Evolutionary conservation across 352 stramenopile genomes (phyloP).

Genomic region (Phytophthora pseudosyringae): DNA sequence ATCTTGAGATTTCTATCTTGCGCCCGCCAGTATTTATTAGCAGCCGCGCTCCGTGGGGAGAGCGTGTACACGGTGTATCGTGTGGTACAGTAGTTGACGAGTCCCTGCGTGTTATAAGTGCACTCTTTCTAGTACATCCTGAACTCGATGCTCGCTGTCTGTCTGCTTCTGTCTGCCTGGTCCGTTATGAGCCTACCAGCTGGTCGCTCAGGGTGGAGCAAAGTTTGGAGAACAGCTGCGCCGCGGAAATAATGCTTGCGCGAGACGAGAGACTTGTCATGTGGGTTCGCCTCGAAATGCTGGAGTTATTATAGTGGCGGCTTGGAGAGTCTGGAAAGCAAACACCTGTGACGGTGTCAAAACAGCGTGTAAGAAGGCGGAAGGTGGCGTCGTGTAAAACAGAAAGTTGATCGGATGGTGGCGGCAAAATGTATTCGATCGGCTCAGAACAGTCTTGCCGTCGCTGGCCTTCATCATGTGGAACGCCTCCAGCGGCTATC

Average conservation of each 20-base stretch:
- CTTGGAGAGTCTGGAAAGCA: no score
- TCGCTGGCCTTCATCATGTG: background rate
- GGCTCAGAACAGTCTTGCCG: no score
- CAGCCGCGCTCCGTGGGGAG: conserved; percentile 25
- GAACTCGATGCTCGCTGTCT: conserved; percentile 17
- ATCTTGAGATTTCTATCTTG: background rate
- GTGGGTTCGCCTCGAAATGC: background rate
- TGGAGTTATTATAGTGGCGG: background rate
- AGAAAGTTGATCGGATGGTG: no score
- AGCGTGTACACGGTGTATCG: conserved; percentile 15
- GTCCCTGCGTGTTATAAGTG: conserved; percentile 13
- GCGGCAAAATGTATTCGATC: no score
- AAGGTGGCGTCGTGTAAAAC: no score
- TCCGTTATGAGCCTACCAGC: background rate
- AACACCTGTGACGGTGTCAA: no score
- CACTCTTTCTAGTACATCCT: conserved; percentile 20
- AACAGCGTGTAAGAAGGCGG: no score
- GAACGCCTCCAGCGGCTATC: conserved; percentile 3
- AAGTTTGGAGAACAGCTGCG: background rate
- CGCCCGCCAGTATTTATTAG: conserved; percentile 27
- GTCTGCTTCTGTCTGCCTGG: background rate
- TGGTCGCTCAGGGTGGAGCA: background rate
- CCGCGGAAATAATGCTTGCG: background rate
- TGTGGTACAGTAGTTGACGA: conserved; percentile 11
- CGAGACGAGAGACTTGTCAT: background rate